phyloP scores from a whole-genome alignment of 192 early-diverging fungal genomes.

The Phycomyces nitens region DNA sequence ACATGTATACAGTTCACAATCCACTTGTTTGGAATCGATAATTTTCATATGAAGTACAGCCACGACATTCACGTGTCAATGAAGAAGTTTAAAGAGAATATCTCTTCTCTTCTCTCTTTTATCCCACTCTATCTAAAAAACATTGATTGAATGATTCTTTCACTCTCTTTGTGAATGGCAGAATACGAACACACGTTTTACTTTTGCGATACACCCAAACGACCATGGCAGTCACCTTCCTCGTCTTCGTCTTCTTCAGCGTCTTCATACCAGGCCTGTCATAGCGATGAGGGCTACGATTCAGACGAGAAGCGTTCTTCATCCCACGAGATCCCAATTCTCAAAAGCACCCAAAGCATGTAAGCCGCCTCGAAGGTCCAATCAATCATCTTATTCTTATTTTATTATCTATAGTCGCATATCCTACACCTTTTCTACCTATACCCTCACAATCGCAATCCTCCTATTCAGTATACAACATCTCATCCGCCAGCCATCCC shows the following conservation, averaged over 20 bases:
- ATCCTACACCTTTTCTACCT: slow-evolving; percentile 36
- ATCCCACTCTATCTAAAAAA: not conserved
- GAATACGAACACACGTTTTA: slow-evolving; percentile 2
- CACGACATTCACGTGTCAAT: slow-evolving; percentile 4
- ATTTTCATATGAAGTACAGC: not conserved
- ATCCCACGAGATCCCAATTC: slow-evolving; percentile 27
- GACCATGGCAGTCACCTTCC: slow-evolving; percentile 2
- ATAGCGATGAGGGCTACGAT: slow-evolving; percentile 28
- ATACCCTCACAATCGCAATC: slow-evolving; percentile 27
- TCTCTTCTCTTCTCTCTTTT: slow-evolving; percentile 1
- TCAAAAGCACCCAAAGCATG: slow-evolving; percentile 32
- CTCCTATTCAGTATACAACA: slow-evolving; percentile 19
- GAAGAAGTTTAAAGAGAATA: not conserved
- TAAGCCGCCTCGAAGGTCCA: slow-evolving; percentile 6
- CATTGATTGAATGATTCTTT: not conserved
- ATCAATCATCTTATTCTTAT: slow-evolving; percentile 4
- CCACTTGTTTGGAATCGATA: too few species aligned
- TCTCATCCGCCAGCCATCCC: slow-evolving; percentile 17
- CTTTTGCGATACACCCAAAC: not conserved
- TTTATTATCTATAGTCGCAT: slow-evolving; percentile 35
- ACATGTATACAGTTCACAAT: not conserved
- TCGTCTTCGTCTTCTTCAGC: slow-evolving; percentile 1
- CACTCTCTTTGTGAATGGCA: not conserved
- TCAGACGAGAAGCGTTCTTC: slow-evolving; percentile 19
- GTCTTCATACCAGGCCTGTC: slow-evolving; percentile 7